Percentiles rank a stretch among this genome's conserved stretches.
Conservation (phyloP, 306 rosid genomes). For the Vigna radiata region DNA sequence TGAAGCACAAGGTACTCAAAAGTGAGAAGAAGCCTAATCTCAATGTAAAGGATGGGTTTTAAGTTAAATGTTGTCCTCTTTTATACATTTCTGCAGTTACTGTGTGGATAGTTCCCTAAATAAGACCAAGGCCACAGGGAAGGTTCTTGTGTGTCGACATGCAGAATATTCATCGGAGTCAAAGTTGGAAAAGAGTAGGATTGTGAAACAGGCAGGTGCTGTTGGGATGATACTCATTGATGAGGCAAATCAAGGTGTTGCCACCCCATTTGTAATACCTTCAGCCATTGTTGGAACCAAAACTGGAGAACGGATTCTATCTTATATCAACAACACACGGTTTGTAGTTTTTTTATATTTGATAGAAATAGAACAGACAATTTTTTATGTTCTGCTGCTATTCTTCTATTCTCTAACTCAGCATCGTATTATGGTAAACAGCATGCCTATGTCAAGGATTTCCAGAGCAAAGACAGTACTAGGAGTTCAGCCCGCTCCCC, state of each 20-base stretch:
- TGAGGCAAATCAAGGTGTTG: slow-evolving; percentile 61
- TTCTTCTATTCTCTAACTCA: slow-evolving; percentile 41
- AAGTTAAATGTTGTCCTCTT: slow-evolving; percentile 39
- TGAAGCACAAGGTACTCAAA: slow-evolving; percentile 78
- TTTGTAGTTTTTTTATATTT: slow-evolving; percentile 45
- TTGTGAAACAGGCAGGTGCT: slow-evolving; percentile 77
- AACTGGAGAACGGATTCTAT: slow-evolving; percentile 55
- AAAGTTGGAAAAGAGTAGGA: slow-evolving; percentile 65
- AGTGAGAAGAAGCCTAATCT: slow-evolving; percentile 40
- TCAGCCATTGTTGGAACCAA: slow-evolving; percentile 66
- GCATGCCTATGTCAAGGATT: slow-evolving; percentile 61
- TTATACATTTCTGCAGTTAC: slow-evolving; percentile 56
- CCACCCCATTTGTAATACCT: slow-evolving; percentile 76
- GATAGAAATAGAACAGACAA: slow-evolving; percentile 29
- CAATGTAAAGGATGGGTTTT: slow-evolving; percentile 41
- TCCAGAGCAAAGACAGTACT: slow-evolving; percentile 63
- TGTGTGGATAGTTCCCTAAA: slow-evolving; percentile 80
- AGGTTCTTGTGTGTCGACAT: slow-evolving; percentile 77
- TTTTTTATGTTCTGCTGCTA: slow-evolving; percentile 10
- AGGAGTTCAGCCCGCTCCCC: slow-evolving; percentile 82
- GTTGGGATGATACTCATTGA: slow-evolving; percentile 82
- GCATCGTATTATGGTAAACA: slow-evolving; percentile 44
- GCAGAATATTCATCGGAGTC: slow-evolving; percentile 70
- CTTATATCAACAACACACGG: slow-evolving; percentile 65
- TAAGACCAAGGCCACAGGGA: slow-evolving; percentile 72